Percentiles rank a stretch among this genome's conserved stretches.
These are phyloP conservation scores for Tuber melanosporum DNA, from an alignment of 495 filamentous ascomycete species.

Conservation along the genomic window DNA sequence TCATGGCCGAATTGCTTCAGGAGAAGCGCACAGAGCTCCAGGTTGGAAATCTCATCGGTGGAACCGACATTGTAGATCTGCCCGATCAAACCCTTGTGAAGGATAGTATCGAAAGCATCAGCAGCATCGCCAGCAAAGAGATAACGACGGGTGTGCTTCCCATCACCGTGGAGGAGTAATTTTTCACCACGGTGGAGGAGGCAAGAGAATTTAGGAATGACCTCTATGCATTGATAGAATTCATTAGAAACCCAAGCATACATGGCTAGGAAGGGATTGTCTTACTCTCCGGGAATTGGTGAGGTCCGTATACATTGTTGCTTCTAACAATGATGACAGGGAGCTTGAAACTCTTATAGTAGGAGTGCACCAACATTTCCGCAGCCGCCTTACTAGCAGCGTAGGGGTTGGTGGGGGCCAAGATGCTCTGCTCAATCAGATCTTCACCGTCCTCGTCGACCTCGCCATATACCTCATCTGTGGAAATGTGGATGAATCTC, in stretches of 20 bases:
- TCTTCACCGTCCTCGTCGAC: slow-evolving; percentile 58
- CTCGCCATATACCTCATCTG: slow-evolving; percentile 74
- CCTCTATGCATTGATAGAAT: slow-evolving; percentile 48
- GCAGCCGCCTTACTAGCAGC: slow-evolving; percentile 71
- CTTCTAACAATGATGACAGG: slow-evolving; percentile 64
- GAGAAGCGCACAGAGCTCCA: slow-evolving; percentile 54
- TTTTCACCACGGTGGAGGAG: slow-evolving; percentile 54
- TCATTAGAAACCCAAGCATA: slow-evolving; percentile 24
- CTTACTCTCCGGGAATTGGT: slow-evolving; percentile 73
- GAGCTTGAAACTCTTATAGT: slow-evolving; percentile 64
- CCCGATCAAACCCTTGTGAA: slow-evolving; percentile 60
- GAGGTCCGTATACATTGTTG: slow-evolving; percentile 75
- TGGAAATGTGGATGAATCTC: slow-evolving; percentile 65
- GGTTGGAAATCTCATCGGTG: slow-evolving; percentile 59
- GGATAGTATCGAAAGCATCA: slow-evolving; percentile 70
- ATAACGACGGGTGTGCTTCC: slow-evolving; percentile 60
- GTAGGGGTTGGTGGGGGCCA: slow-evolving; percentile 69
- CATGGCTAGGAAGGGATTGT: neutral
- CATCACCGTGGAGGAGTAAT: slow-evolving; percentile 64
- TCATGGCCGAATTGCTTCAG: slow-evolving; percentile 50
- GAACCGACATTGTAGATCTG: slow-evolving; percentile 71
- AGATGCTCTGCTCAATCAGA: slow-evolving; percentile 53
- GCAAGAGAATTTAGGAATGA: slow-evolving; percentile 67
- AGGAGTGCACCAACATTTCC: slow-evolving; percentile 73
- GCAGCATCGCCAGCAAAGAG: slow-evolving; percentile 66